Evolutionary conservation across 23 red algal species (phyloP).

Genomic region (Gracilaria domingensis): DNA sequence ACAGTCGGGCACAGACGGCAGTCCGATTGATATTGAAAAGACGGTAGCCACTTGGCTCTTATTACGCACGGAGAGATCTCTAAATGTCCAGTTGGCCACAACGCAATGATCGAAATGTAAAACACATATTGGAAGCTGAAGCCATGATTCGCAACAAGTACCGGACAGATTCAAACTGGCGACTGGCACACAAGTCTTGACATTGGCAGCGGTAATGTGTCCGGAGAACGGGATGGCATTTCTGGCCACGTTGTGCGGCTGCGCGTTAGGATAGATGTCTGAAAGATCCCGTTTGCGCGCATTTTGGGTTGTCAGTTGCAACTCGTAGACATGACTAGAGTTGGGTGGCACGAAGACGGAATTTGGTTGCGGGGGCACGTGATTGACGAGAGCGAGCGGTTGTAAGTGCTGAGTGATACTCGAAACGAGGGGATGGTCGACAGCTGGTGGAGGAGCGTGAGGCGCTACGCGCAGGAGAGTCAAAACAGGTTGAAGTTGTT

Average conservation of each 20-base stretch:
- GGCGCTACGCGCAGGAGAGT: background rate
- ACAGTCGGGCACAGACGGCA: background rate
- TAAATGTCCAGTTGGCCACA: constrained; percentile 4
- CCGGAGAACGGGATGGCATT: constrained; percentile 2
- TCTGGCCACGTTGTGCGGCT: background rate
- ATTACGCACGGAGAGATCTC: constrained; percentile 34
- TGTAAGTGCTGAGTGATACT: background rate
- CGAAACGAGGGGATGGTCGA: background rate
- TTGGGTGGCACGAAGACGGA: background rate
- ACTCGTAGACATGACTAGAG: background rate
- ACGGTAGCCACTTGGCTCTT: background rate
- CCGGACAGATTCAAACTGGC: background rate
- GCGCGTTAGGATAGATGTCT: background rate
- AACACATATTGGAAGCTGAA: background rate
- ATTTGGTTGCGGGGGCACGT: background rate
- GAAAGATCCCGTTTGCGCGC: background rate
- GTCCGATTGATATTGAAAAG: constrained; percentile 33
- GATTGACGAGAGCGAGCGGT: background rate
- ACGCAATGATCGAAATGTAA: constrained; percentile 20
- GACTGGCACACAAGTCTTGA: background rate
- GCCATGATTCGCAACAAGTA: constrained; percentile 27
- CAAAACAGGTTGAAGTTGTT: background rate
- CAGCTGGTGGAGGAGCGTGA: background rate
- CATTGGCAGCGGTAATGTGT: background rate
- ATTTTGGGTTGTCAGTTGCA: constrained; percentile 6